Evolutionary conservation across 192 early-diverging fungal genomes (phyloP).

Genomic region (Backusella morwellensis): DNA sequence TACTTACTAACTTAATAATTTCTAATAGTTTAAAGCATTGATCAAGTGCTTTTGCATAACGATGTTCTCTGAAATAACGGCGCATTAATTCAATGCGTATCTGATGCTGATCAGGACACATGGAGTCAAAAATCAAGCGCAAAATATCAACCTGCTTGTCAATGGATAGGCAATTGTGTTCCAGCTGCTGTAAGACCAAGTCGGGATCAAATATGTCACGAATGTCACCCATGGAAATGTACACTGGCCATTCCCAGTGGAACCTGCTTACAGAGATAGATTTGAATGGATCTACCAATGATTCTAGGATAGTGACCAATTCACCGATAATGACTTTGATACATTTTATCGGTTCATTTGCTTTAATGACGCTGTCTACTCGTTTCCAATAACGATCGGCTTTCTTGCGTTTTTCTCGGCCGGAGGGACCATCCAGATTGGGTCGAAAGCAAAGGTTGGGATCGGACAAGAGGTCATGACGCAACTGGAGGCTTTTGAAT

Average conservation of each 20-base stretch:
- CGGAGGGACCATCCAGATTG: slow-evolving; percentile 59
- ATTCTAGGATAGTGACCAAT: not conserved
- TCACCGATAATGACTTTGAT: not conserved
- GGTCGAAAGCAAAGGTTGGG: slow-evolving; percentile 88
- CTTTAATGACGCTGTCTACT: slow-evolving; percentile 41
- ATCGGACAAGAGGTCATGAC: slow-evolving; percentile 89
- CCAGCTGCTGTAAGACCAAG: slow-evolving; percentile 57
- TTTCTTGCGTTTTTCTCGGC: slow-evolving; percentile 53
- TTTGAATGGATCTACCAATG: not conserved
- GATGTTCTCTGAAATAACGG: slow-evolving; percentile 3
- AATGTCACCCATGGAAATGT: slow-evolving; percentile 22
- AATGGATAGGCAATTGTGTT: slow-evolving; percentile 58
- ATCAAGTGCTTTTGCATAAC: slow-evolving; percentile 58
- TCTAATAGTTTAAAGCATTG: slow-evolving; percentile 77
- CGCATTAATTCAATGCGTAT: slow-evolving; percentile 6
- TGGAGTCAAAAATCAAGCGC: not conserved
- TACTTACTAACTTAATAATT: slow-evolving; percentile 34
- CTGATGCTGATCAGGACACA: slow-evolving; percentile 8
- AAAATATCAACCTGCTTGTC: not conserved
- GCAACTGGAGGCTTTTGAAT: slow-evolving; percentile 77
- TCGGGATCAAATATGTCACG: slow-evolving; percentile 55
- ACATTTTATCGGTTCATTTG: not conserved
- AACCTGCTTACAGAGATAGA: not conserved
- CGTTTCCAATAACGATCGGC: slow-evolving; percentile 70
- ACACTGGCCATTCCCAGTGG: slow-evolving; percentile 30